These are phyloP conservation scores for Lomentospora prolificans DNA, from an alignment of 2,329 filamentous ascomycete species.

Conservation along the genomic window DNA sequence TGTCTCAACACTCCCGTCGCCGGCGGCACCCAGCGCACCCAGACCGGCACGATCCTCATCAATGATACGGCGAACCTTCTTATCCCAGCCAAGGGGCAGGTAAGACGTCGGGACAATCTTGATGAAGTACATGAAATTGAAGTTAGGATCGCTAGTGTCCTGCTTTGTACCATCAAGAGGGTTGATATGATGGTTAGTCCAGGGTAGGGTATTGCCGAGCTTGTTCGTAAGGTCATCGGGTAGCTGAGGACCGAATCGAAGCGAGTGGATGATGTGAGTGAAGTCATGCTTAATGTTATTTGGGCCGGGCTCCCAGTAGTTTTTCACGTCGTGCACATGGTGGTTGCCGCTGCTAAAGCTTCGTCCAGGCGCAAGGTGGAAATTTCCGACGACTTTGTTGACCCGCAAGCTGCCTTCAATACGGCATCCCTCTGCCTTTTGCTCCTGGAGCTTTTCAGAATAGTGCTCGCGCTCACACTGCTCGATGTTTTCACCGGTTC, in stretches of 20 bases:
- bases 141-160: slow-evolving; percentile 69
- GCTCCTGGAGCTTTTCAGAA: slow-evolving; percentile 73
- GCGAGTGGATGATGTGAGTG: slow-evolving; percentile 75
- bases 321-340: slow-evolving; percentile 95
- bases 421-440: slow-evolving; percentile 86
- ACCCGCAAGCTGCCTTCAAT: slow-evolving; percentile 87
- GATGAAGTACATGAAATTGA: slow-evolving; percentile 98
- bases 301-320: slow-evolving; percentile 65
- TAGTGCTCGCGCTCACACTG: slow-evolving; percentile 96
- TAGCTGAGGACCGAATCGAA: slow-evolving; percentile 88
- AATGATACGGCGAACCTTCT: slow-evolving; percentile 28
- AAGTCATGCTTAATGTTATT: slow-evolving; percentile 66
- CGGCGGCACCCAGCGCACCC: slow-evolving; percentile 55
- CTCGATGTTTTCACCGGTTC: slow-evolving; percentile 82
- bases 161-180: slow-evolving; percentile 77
- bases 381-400: slow-evolving; percentile 98
- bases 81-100: slow-evolving; percentile 81
- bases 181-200: slow-evolving; percentile 87
- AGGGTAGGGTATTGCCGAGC: slow-evolving; percentile 46
- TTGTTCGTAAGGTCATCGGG: slow-evolving; percentile 60
- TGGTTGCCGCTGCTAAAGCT: slow-evolving; percentile 94
- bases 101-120: slow-evolving; percentile 97
- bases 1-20: slow-evolving; percentile 80
- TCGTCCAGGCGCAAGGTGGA: slow-evolving; percentile 93
- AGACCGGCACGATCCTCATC: slow-evolving; percentile 48